These are phyloP conservation scores for Phyllostachys edulis DNA, from an alignment of 176 grass and related monocot species.

Conservation along the genomic window DNA sequence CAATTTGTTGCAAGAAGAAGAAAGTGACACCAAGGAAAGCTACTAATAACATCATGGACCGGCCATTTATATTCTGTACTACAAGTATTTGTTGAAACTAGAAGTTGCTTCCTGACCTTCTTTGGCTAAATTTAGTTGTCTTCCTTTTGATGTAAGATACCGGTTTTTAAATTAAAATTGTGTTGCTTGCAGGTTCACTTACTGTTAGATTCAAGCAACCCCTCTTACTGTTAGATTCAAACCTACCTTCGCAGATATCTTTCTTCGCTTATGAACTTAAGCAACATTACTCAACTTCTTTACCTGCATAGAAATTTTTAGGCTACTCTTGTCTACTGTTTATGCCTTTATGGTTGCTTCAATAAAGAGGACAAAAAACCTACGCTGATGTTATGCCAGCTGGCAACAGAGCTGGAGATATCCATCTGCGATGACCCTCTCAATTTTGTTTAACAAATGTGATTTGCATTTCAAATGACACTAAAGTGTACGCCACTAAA, in stretches of 20 bases:
- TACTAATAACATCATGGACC: conserved; percentile 16
- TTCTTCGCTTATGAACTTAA: not conserved
- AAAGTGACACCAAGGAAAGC: conserved; percentile 22
- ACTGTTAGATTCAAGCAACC: no score
- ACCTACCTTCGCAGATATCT: not conserved
- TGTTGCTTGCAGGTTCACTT: conserved; percentile 11
- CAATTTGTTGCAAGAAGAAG: conserved; percentile 12
- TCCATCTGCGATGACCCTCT: not conserved
- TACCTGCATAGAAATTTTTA: not conserved
- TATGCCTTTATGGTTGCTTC: not conserved
- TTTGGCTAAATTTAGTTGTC: not conserved
- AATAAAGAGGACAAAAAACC: not conserved
- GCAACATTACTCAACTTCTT: not conserved
- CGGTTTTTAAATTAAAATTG: not conserved
- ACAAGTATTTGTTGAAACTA: not conserved
- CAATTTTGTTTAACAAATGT: not conserved
- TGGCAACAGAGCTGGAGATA: not conserved
- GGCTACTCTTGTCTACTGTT: not conserved
- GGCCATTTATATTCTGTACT: not conserved
- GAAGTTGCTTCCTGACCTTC: not conserved
- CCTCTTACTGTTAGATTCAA: not conserved
- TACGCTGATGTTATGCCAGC: not conserved
- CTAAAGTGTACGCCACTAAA: not conserved
- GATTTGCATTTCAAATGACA: not conserved
- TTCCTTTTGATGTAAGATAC: not conserved